Evolutionary conservation across 2,329 filamentous ascomycete species (phyloP), one percentile per base, ranked within the genome.

Genomic region (Biscogniauxia mediterranea): DNA sequence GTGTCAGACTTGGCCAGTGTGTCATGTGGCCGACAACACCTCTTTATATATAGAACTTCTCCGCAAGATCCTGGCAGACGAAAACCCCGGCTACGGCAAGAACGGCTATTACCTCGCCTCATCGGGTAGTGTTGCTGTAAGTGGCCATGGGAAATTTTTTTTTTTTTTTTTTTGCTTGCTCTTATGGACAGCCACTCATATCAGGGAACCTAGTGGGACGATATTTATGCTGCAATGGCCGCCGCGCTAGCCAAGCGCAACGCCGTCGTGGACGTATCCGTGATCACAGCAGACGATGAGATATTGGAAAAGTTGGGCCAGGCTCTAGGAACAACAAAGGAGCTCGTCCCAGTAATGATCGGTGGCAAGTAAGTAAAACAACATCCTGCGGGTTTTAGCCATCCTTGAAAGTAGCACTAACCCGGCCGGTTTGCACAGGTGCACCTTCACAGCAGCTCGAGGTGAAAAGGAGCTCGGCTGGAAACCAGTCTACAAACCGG

Each of bases 51-150:
- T 83, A 1, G 68, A 76, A 2, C 71, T 85, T 0, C 65, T 84
- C 6, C 73, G 74, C 1, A 73, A 69, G 1, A 84, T 85, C 13
- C 65, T 85, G 1, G 64, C 62, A 1, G 77, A 70, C 0, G 68
- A 74, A 13, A 69, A 77, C 4, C 71, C 75, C 0, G 75, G 69
- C 1, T 62, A 78, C 55, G 80, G 80, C 0, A 77, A 74, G 57
- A 72, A 77, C 1, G 82, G 83, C 0, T 84, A 80, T 64, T 85
- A 81, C 64, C 76, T 85, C 7, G 83, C 82, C 0, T 66, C 81
- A 0, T 71, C 81, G 0, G 83, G 83, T 0, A 76, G 71, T 19
- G 71, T 85, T 4, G 75, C 74, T 0, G 69, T 71, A 61, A 63
- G 61, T 28, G 2, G 7, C 38, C 15, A 49, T 54, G 38, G 8